These are phyloP conservation scores for Calonectria crousiana DNA, from an alignment of 2,329 filamentous ascomycete species.

Conservation along the genomic window DNA sequence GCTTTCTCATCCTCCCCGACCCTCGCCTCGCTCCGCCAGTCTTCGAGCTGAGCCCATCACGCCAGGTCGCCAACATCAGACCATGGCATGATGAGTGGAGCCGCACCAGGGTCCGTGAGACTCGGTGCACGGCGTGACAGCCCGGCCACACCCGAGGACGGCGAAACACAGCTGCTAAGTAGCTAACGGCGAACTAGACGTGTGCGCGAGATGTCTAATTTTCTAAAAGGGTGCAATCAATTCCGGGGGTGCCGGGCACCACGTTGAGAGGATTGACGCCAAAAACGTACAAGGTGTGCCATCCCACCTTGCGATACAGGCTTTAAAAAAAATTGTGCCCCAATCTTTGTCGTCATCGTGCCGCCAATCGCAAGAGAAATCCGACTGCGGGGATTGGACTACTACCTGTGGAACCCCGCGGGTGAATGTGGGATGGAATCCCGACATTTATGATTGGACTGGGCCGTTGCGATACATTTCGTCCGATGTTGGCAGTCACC, in stretches of 20 bases:
- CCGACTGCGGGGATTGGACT: slow-evolving; percentile 24
- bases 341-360: slow-evolving; percentile 27
- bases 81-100: slow-evolving; percentile 46
- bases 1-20: slow-evolving; percentile 30
- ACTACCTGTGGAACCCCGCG: slow-evolving; percentile 15
- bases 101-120: slow-evolving; percentile 38
- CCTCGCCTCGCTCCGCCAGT: slow-evolving; percentile 45
- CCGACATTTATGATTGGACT: slow-evolving; percentile 22
- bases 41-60: slow-evolving; percentile 43
- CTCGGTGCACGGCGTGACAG: slow-evolving; percentile 34
- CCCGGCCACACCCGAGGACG: slow-evolving; percentile 42
- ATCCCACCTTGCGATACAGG: neutral
- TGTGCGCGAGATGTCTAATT: neutral
- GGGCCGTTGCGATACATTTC: slow-evolving; percentile 16
- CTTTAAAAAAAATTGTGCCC: slow-evolving; percentile 2
- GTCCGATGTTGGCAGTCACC: slow-evolving; percentile 13
- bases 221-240: neutral
- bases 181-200: neutral
- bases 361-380: slow-evolving; percentile 27
- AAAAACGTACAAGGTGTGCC: neutral
- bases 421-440: slow-evolving; percentile 11
- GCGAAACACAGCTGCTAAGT: neutral
- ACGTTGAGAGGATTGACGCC: neutral
- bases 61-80: slow-evolving; percentile 45
- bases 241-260: slow-evolving; percentile 12